Conservation (phyloP, 495 filamentous ascomycete genomes). For the Pyronema omphalodes region DNA sequence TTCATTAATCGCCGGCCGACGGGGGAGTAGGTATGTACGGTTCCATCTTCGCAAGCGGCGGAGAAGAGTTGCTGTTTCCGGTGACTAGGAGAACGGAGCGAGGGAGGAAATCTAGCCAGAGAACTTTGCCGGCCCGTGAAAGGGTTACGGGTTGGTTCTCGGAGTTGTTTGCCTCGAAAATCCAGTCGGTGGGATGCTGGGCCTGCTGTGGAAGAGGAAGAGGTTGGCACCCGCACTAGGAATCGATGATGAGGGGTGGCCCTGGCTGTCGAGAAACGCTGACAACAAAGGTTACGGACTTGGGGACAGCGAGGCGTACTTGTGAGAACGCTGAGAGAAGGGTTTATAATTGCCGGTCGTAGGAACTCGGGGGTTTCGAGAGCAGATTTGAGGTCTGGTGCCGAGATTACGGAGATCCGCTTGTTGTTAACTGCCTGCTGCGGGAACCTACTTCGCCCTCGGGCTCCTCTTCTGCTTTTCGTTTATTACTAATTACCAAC, state of each 20-base stretch:
- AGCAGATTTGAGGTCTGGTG: slow-evolving; percentile 35
- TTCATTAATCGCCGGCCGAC: slow-evolving; percentile 76
- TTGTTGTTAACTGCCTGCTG: slow-evolving; percentile 55
- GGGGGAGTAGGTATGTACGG: slow-evolving; percentile 83
- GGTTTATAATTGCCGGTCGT: slow-evolving; percentile 69
- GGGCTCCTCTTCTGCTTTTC: slow-evolving; percentile 54
- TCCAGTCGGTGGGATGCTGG: slow-evolving; percentile 30
- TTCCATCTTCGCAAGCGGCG: slow-evolving; percentile 81
- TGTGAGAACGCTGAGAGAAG: slow-evolving; percentile 60
- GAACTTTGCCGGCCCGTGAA: slow-evolving; percentile 56
- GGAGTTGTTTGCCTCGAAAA: slow-evolving; percentile 61
- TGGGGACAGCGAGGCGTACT: slow-evolving; percentile 75
- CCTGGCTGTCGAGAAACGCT: slow-evolving; percentile 38
- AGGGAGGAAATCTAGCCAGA: slow-evolving; percentile 91
- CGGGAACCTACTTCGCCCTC: slow-evolving; percentile 47
- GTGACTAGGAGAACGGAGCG: slow-evolving; percentile 66
- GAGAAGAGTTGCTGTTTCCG: slow-evolving; percentile 76
- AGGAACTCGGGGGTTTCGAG: slow-evolving; percentile 69
- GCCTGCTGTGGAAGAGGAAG: slow-evolving; percentile 30
- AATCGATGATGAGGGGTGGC: slow-evolving; percentile 19
- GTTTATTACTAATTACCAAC: slow-evolving; percentile 81
- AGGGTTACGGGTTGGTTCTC: slow-evolving; percentile 61
- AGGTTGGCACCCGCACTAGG: slow-evolving; percentile 28
- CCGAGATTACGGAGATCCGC: slow-evolving; percentile 33
- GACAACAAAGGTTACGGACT: slow-evolving; percentile 61